Percentiles rank a stretch among this genome's conserved stretches.
phyloP scores from a whole-genome alignment of 1,284 basidiomycete species.

The Moniliella sp. region DNA sequence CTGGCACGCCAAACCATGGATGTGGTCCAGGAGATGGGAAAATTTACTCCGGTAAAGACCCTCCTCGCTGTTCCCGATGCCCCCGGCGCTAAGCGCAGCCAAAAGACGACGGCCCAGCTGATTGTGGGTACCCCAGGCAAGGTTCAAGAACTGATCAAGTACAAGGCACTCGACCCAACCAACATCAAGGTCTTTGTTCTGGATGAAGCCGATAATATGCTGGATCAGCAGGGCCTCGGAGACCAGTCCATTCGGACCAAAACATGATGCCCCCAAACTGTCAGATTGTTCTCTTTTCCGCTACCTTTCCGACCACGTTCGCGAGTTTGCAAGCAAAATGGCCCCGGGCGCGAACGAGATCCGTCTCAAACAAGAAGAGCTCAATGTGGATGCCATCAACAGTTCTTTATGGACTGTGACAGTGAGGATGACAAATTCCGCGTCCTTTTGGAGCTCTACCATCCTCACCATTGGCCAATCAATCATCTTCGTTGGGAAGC shows the following conservation, averaged over 20 bases:
- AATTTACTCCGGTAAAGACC: constrained; percentile 74
- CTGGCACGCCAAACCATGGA: constrained; percentile 54
- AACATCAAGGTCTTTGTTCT: constrained; percentile 80
- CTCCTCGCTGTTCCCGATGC: constrained; percentile 78
- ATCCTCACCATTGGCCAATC: constrained; percentile 83
- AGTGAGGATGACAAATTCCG: constrained; percentile 84
- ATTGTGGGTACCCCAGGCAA: constrained; percentile 93
- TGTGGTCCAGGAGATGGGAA: constrained; percentile 78
- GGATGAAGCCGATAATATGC: constrained; percentile 96
- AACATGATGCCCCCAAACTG: constrained; percentile 48
- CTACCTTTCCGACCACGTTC: constrained; percentile 91
- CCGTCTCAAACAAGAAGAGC: constrained; percentile 75
- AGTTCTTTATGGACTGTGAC: constrained; percentile 75
- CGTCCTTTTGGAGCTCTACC: constrained; percentile 73
- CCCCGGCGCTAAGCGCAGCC: constrained; percentile 41
- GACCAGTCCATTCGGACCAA: constrained; percentile 87
- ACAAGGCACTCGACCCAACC: constrained; percentile 42
- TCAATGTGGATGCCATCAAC: constrained; percentile 85
- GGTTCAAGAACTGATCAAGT: constrained; percentile 53
- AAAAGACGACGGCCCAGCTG: constrained; percentile 62
- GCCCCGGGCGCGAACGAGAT: constrained; percentile 91
- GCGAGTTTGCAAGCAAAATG: constrained; percentile 67
- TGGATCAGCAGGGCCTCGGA: constrained; percentile 80
- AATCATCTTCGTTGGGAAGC: constrained; percentile 67
- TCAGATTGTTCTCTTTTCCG: constrained; percentile 89